Evolutionary conservation across 1,139 yeast genomes (phyloP), one percentile per base, ranked within the genome.

Genomic region (Martiniozyma asiatica): DNA sequence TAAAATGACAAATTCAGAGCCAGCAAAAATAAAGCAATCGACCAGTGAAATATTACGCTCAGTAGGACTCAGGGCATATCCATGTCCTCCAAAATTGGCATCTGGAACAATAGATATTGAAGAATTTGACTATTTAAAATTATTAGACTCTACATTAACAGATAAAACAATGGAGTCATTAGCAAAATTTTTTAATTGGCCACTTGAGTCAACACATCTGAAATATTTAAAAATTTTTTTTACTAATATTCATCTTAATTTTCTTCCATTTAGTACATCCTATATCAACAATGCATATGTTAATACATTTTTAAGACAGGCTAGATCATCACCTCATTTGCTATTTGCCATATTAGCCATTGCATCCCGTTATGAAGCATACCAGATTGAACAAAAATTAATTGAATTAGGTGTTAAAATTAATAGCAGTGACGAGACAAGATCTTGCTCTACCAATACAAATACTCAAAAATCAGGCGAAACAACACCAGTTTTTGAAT

Each of bases 301-400:
- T 21, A 75, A 70, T 34, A 58, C 71, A 16, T 55, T 73, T 11
- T 48, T 73, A 17, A 48, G 56, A 25, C 63, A 66, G 38, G 75
- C 77, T 0, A 59, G 66, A 16, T 49, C 56, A 19, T 69, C 73
- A 26, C 63, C 76, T 0, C 73, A 67, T 43, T 45, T 73, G 9
- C 50, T 72, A 19, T 73, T 75, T 30, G 78, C 80, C 0, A 59
- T 73, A 26, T 48, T 73, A 26, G 72, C 79, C 2, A 67, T 69
- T 27, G 70, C 79, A 0, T 78, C 81, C 3, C 56, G 65, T 34
- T 58, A 62, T 16, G 59, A 63, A 20, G 61, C 55, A 34, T 52
- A 56, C 25, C 61, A 61, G 32, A 39, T 47, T 15, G 40, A 36
- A 17, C 42, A 38, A 22, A 30, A 25, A 24, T n/a, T 29, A 5